phyloP scores from a whole-genome alignment of 2,329 filamentous ascomycete species.

The Penicillium italicum region DNA sequence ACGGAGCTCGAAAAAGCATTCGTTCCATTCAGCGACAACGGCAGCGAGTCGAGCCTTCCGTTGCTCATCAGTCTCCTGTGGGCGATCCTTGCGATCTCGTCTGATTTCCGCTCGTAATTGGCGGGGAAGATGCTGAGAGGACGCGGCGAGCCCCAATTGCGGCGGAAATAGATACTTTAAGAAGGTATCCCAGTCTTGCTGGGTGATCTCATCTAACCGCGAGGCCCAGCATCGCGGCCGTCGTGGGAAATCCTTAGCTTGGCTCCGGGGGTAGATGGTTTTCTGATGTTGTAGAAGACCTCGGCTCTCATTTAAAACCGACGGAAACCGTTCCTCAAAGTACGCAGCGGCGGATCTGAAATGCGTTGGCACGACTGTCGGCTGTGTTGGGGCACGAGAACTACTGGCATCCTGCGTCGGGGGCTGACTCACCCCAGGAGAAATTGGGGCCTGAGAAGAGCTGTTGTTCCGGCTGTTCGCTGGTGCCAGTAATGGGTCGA shows the following conservation, averaged over 20 bases:
- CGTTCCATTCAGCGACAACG: slow-evolving; percentile 45
- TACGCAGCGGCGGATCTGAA: slow-evolving; percentile 39
- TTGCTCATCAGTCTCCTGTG: slow-evolving; percentile 42
- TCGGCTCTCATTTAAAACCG: slow-evolving; percentile 23
- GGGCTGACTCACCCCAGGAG: slow-evolving; percentile 20
- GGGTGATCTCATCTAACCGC: slow-evolving; percentile 32
- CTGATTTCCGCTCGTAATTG: slow-evolving; percentile 41
- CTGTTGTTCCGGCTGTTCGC: slow-evolving; percentile 21
- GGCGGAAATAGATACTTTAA: slow-evolving; percentile 42
- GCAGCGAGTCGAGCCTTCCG: slow-evolving; percentile 37
- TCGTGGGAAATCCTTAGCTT: slow-evolving; percentile 42
- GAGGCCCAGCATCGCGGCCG: slow-evolving; percentile 42
- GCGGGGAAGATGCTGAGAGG: slow-evolving; percentile 36
- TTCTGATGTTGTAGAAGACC: slow-evolving; percentile 35
- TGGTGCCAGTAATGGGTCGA: slow-evolving; percentile 36
- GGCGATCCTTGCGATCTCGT: slow-evolving; percentile 41
- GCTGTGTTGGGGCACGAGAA: slow-evolving; percentile 15
- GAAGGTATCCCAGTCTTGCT: slow-evolving; percentile 46
- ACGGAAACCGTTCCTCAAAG: slow-evolving; percentile 37
- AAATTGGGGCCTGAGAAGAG: slow-evolving; percentile 14
- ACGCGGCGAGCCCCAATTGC: slow-evolving; percentile 37
- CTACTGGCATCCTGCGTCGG: slow-evolving; percentile 13
- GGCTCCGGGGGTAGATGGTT: slow-evolving; percentile 41
- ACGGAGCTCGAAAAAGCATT: slow-evolving; percentile 41
- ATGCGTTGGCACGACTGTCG: slow-evolving; percentile 24